A percentile compares a stretch with the other conserved stretches of the same genome.
Evolutionary conservation across 2,329 filamentous ascomycete species (phyloP).

Genomic region (Pseudocercospora fuligena): DNA sequence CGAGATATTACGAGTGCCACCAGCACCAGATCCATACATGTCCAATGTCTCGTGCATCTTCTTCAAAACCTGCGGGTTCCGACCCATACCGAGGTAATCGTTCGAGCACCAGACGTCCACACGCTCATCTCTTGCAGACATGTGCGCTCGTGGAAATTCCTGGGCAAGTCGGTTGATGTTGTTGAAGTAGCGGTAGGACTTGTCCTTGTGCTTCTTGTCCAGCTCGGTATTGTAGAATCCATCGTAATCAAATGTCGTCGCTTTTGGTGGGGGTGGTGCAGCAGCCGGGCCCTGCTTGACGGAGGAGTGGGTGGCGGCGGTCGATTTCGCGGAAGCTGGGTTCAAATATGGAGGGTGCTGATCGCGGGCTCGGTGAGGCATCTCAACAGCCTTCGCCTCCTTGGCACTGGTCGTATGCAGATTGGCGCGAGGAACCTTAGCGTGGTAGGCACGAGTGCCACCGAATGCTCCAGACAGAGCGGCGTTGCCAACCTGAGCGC

Average conservation of each 20-base stretch:
- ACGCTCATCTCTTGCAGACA: slow-evolving; percentile 77
- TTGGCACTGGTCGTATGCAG: slow-evolving; percentile 81
- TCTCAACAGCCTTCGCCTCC: slow-evolving; percentile 77
- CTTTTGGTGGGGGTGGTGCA: slow-evolving; percentile 54
- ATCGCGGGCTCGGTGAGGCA: slow-evolving; percentile 38
- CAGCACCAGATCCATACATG: slow-evolving; percentile 91
- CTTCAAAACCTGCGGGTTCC: slow-evolving; percentile 83
- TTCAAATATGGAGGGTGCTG: slow-evolving; percentile 28
- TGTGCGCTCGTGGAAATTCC: slow-evolving; percentile 94
- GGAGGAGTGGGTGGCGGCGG: slow-evolving; percentile 16
- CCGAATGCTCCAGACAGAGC: slow-evolving; percentile 56
- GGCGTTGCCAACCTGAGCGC: slow-evolving; percentile 53
- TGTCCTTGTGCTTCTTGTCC: slow-evolving; percentile 99
- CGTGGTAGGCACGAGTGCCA: slow-evolving; percentile 54
- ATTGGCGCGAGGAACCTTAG: slow-evolving; percentile 66
- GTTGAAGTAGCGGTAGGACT: slow-evolving; percentile 99
- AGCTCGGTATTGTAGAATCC: slow-evolving; percentile 85
- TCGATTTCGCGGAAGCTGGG: slow-evolving; percentile 22
- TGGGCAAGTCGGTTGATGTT: slow-evolving; percentile 98
- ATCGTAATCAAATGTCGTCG: slow-evolving; percentile 82
- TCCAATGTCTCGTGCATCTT: slow-evolving; percentile 95
- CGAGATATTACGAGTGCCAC: slow-evolving; percentile 95
- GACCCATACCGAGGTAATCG: slow-evolving; percentile 97
- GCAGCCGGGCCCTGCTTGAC: slow-evolving; percentile 42
- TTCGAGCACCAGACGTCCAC: slow-evolving; percentile 99